Evolutionary conservation across 2,329 filamentous ascomycete species (phyloP).

Genomic region (Harringtonia lauricola): DNA sequence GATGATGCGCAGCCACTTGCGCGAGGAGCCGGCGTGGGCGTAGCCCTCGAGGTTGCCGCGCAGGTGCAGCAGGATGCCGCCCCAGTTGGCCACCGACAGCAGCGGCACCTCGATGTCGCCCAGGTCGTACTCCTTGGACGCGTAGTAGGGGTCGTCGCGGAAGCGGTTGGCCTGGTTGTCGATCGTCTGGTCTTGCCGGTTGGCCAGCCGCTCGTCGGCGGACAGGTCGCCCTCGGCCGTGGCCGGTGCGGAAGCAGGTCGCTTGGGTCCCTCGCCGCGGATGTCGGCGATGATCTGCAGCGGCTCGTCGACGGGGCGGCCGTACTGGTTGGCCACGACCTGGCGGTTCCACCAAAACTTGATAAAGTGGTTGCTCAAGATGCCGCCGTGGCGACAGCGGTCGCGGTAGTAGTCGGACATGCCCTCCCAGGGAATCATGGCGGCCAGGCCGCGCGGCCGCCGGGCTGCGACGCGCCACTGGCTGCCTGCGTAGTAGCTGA

Average conservation of each 20-base stretch:
- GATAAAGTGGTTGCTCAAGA: slow-evolving; percentile 48
- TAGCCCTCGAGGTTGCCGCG: slow-evolving; percentile 60
- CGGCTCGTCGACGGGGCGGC: slow-evolving; percentile 24
- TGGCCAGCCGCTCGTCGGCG: slow-evolving; percentile 36
- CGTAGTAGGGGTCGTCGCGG: slow-evolving; percentile 53
- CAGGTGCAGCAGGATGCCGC: slow-evolving; percentile 57
- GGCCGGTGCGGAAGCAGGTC: slow-evolving; percentile 17
- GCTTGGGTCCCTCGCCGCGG: slow-evolving; percentile 24
- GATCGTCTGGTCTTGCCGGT: slow-evolving; percentile 34
- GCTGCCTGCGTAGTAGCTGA: slow-evolving; percentile 33
- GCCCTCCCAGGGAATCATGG: slow-evolving; percentile 40
- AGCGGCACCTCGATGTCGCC: slow-evolving; percentile 57
- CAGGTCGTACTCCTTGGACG: slow-evolving; percentile 53
- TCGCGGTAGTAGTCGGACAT: slow-evolving; percentile 46
- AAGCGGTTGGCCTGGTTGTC: slow-evolving; percentile 41
- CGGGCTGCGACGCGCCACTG: slow-evolving; percentile 39
- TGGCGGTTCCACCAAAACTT: slow-evolving; percentile 57
- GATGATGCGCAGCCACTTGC: slow-evolving; percentile 61
- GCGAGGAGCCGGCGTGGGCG: slow-evolving; percentile 48
- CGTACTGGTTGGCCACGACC: slow-evolving; percentile 59
- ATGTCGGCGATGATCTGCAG: slow-evolving; percentile 1
- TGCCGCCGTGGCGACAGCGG: slow-evolving; percentile 49
- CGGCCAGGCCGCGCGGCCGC: slow-evolving; percentile 31
- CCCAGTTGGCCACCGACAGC: slow-evolving; percentile 60
- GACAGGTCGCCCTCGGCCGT: slow-evolving; percentile 49